Conservation (phyloP, 257 asterid species). For the Nemophila menziesii region DNA sequence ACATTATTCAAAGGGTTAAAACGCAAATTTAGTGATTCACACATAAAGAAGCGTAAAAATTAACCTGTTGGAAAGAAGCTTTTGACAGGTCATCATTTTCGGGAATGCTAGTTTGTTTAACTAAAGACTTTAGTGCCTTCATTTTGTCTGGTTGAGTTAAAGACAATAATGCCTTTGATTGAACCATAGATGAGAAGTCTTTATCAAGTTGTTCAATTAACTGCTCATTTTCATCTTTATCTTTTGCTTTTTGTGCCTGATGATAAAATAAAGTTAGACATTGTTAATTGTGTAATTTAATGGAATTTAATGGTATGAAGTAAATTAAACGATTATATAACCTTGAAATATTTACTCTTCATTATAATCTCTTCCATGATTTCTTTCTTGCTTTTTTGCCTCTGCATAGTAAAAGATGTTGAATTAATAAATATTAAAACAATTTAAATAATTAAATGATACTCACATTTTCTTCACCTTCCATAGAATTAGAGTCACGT, state of each 20-base stretch:
- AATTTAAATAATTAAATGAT: slow-evolving; percentile 2
- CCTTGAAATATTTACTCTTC: slow-evolving; percentile 96
- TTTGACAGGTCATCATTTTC: slow-evolving; percentile 30
- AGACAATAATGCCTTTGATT: slow-evolving; percentile 63
- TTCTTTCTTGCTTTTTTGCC: slow-evolving; percentile 86
- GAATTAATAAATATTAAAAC: neutral
- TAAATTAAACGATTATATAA: slow-evolving; percentile 18
- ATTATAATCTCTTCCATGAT: slow-evolving; percentile 78
- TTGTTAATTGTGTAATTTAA: slow-evolving; percentile 7
- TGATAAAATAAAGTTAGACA: slow-evolving; percentile 11
- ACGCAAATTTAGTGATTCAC: neutral
- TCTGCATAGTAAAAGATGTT: slow-evolving; percentile 34
- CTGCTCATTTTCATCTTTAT: slow-evolving; percentile 73
- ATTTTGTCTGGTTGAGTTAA: slow-evolving; percentile 70
- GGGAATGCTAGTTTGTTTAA: slow-evolving; percentile 31
- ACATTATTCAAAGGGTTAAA: slow-evolving; percentile 7
- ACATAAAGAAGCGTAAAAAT: neutral
- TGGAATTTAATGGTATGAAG: slow-evolving; percentile 7
- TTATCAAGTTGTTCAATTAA: slow-evolving; percentile 66
- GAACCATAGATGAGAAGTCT: slow-evolving; percentile 56
- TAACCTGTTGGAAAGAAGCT: slow-evolving; percentile 36
- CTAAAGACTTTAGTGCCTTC: slow-evolving; percentile 59
- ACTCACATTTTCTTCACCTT: slow-evolving; percentile 53
- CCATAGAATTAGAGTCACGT: slow-evolving; percentile 19
- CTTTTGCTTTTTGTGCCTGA: slow-evolving; percentile 95